These are phyloP conservation scores for Colletotrichum incanum DNA, from an alignment of 2,329 filamentous ascomycete genomes.

Conservation along the genomic window DNA sequence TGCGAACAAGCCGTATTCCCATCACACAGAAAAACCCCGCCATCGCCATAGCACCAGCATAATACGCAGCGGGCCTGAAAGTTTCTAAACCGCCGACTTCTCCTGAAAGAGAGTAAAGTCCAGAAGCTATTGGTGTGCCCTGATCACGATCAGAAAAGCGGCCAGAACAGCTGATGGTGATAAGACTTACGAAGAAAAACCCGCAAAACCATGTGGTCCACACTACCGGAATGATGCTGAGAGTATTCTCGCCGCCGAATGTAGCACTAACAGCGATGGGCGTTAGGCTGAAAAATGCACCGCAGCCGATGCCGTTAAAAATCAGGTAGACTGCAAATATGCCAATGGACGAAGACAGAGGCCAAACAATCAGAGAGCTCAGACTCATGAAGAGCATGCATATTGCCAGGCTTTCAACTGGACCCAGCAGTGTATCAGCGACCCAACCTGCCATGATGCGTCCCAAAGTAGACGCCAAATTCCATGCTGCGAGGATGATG, in stretches of 20 bases:
- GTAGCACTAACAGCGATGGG: slow-evolving; percentile 45
- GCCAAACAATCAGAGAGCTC: slow-evolving; percentile 48
- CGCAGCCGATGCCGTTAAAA: slow-evolving; percentile 49
- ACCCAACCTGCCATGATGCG: slow-evolving; percentile 48
- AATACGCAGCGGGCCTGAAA: slow-evolving; percentile 49
- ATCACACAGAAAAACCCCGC: slow-evolving; percentile 33
- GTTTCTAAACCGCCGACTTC: slow-evolving; percentile 38
- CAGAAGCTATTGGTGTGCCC: slow-evolving; percentile 49
- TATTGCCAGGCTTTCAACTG: slow-evolving; percentile 48
- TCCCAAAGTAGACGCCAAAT: slow-evolving; percentile 48
- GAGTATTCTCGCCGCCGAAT: slow-evolving; percentile 47
- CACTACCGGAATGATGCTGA: slow-evolving; percentile 48
- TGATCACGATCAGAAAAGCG: not conserved
- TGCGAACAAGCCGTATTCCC: slow-evolving; percentile 8
- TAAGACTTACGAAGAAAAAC: slow-evolving; percentile 47
- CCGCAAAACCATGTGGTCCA: slow-evolving; percentile 51
- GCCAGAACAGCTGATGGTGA: too few relatives aligned
- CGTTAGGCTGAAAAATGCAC: slow-evolving; percentile 50
- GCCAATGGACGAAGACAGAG: slow-evolving; percentile 47
- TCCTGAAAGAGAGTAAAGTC: slow-evolving; percentile 47
- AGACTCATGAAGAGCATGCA: slow-evolving; percentile 47
- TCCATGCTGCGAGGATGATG: slow-evolving; percentile 48
- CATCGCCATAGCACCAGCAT: slow-evolving; percentile 48
- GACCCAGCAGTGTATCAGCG: slow-evolving; percentile 48
- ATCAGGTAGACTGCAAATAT: slow-evolving; percentile 47